phyloP scores from a whole-genome alignment of 129 eudicot species.

The Calendula officinalis region DNA sequence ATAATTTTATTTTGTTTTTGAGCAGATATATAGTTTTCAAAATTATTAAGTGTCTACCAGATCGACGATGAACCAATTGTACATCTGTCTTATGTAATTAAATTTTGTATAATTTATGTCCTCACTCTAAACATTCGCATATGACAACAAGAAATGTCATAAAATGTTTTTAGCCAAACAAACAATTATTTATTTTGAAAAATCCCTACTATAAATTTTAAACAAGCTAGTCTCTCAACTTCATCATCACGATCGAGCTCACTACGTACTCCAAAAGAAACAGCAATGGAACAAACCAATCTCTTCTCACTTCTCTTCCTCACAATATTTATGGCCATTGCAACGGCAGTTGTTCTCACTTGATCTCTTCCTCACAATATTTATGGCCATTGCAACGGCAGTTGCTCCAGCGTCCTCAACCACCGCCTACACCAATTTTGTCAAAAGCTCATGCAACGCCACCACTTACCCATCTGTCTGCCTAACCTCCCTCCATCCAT shows the following conservation, averaged over 20 bases:
- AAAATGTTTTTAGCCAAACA: neutral
- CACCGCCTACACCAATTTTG: constrained; percentile 30
- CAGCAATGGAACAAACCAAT: constrained; percentile 16
- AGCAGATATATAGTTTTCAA: too few relatives aligned
- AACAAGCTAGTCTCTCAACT: neutral
- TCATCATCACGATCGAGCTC: constrained; percentile 7
- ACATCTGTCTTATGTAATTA: too few relatives aligned
- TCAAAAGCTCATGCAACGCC: constrained; percentile 46
- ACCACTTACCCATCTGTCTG: constrained; percentile 60
- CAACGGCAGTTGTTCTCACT: neutral
- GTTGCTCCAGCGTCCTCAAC: neutral
- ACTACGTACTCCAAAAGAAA: neutral
- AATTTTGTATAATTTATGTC: too few relatives aligned
- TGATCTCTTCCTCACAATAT: too few relatives aligned
- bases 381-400: constrained; percentile 5
- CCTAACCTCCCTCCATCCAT: constrained; percentile 46
- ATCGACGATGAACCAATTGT: too few relatives aligned
- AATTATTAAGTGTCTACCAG: too few relatives aligned
- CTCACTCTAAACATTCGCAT: too few relatives aligned
- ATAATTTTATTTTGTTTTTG: too few relatives aligned
- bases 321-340: constrained; percentile 13
- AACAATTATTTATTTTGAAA: too few relatives aligned
- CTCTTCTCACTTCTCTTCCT: constrained; percentile 11
- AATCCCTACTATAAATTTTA: constrained; percentile 17
- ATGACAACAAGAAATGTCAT: too few relatives aligned